Conservation (phyloP, 192 early-diverging fungal genomes). For the Rhizophagus sp. region DNA sequence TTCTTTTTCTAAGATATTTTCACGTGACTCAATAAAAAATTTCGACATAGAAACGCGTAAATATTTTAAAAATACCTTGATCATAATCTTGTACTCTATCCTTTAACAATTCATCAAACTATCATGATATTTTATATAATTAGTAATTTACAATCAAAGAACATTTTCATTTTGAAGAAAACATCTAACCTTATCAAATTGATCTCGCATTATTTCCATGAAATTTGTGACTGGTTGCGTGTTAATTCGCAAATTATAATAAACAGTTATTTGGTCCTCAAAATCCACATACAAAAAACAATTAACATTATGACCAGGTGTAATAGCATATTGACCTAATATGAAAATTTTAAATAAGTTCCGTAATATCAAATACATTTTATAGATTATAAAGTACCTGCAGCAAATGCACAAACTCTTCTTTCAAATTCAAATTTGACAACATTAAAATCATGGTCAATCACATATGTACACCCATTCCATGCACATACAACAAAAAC, state of each 20-base stretch:
- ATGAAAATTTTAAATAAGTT: not conserved
- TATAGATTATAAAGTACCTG: conserved; percentile 39
- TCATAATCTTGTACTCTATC: not conserved
- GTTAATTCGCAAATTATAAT: conserved; percentile 54
- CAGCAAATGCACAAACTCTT: conserved; percentile 60
- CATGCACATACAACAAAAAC: conserved; percentile 60
- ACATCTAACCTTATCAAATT: not conserved
- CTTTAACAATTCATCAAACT: conserved; percentile 3
- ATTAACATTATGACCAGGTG: conserved; percentile 50
- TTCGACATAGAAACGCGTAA: not conserved
- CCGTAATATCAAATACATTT: no score
- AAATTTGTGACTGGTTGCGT: conserved; percentile 47
- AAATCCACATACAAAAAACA: conserved; percentile 64
- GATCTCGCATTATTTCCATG: conserved; percentile 36
- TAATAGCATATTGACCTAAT: conserved; percentile 53
- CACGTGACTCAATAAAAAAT: not conserved
- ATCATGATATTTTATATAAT: not conserved
- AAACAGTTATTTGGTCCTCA: conserved; percentile 61
- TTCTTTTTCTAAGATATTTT: not conserved
- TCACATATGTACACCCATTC: conserved; percentile 59
- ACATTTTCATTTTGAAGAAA: not conserved
- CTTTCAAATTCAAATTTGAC: conserved; percentile 59
- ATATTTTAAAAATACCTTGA: not conserved
- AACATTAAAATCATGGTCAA: conserved; percentile 52
- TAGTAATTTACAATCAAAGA: not conserved